phyloP scores from a whole-genome alignment of 2,329 filamentous ascomycete genomes.

The Fusarium camptoceras region DNA sequence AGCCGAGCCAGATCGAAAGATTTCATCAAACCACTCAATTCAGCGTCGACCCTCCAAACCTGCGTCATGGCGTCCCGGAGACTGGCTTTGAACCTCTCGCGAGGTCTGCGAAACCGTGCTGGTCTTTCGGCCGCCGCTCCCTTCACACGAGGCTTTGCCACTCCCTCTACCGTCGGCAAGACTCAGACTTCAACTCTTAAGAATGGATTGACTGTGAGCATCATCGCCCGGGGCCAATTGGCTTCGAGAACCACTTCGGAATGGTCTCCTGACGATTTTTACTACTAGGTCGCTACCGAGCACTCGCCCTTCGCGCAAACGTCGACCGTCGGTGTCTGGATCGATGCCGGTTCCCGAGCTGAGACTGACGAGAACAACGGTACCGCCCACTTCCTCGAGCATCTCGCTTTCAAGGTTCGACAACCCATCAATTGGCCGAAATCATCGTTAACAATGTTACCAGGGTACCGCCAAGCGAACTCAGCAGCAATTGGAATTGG shows the following conservation, averaged over 20 bases:
- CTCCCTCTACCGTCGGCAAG: constrained; percentile 82
- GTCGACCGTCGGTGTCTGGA: constrained; percentile 98
- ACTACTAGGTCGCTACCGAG: constrained; percentile 88
- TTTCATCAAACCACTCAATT: constrained; percentile 69
- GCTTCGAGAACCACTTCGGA: constrained; percentile 39
- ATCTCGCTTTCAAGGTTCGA: constrained; percentile 97
- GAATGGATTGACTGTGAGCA: constrained; percentile 92
- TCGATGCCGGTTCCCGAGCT: constrained; percentile 97
- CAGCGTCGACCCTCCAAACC: constrained; percentile 61
- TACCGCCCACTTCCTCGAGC: constrained; percentile 99
- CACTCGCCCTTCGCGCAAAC: constrained; percentile 99
- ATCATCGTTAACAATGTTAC: constrained; percentile 33
- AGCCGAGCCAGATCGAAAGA: constrained; percentile 59
- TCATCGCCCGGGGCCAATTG: constrained; percentile 54
- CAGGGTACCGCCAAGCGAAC: constrained; percentile 95
- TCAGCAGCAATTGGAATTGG: constrained; percentile 97
- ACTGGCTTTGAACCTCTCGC: constrained; percentile 93
- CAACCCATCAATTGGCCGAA: constrained; percentile 38
- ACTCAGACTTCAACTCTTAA: constrained; percentile 96
- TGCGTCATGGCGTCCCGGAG: constrained; percentile 92
- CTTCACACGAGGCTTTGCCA: constrained; percentile 88
- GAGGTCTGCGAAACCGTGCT: constrained; percentile 88
- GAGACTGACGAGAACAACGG: constrained; percentile 99
- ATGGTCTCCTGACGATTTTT: constrained; percentile 43
- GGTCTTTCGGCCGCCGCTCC: constrained; percentile 82